Conservation (phyloP, 2,329 filamentous ascomycete genomes). For the Ascochyta pisi region DNA sequence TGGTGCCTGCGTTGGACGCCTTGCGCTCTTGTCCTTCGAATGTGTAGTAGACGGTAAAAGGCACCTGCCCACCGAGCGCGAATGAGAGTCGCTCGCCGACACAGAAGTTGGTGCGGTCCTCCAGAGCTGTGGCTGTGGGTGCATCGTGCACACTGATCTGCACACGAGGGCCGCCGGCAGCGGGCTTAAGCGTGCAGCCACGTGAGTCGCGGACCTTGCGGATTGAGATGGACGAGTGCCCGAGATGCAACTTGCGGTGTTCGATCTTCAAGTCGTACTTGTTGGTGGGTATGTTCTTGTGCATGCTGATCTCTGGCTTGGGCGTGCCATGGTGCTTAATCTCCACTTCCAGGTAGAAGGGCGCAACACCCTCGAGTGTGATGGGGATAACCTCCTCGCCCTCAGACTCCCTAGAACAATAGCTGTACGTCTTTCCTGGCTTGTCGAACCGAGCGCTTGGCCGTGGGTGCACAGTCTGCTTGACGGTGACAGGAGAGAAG, state of each 20-base stretch:
- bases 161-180: slow-evolving; percentile 72
- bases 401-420: slow-evolving; percentile 83
- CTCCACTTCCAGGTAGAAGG: slow-evolving; percentile 89
- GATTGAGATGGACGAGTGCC: slow-evolving; percentile 88
- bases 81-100: slow-evolving; percentile 95
- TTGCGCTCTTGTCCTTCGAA: slow-evolving; percentile 82
- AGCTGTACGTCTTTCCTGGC: slow-evolving; percentile 92
- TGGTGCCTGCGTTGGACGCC: slow-evolving; percentile 79
- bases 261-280: slow-evolving; percentile 84
- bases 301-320: slow-evolving; percentile 79
- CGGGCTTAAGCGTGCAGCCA: slow-evolving; percentile 80
- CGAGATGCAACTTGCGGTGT: slow-evolving; percentile 81
- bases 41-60: slow-evolving; percentile 91
- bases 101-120: slow-evolving; percentile 86
- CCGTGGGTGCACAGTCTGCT: slow-evolving; percentile 83
- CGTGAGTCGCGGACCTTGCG: slow-evolving; percentile 86
- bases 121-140: slow-evolving; percentile 86
- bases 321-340: slow-evolving; percentile 88
- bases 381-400: slow-evolving; percentile 89
- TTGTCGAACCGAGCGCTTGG: slow-evolving; percentile 83
- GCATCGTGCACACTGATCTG: slow-evolving; percentile 93
- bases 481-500: slow-evolving; percentile 71
- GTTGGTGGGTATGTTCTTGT: slow-evolving; percentile 78
- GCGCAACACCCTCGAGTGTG: slow-evolving; percentile 79
- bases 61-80: slow-evolving; percentile 85